A percentile compares a stretch with the other conserved stretches of the same genome.
Conservation (phyloP, 805 yeast genomes). For the Martiniozyma abietophila region DNA sequence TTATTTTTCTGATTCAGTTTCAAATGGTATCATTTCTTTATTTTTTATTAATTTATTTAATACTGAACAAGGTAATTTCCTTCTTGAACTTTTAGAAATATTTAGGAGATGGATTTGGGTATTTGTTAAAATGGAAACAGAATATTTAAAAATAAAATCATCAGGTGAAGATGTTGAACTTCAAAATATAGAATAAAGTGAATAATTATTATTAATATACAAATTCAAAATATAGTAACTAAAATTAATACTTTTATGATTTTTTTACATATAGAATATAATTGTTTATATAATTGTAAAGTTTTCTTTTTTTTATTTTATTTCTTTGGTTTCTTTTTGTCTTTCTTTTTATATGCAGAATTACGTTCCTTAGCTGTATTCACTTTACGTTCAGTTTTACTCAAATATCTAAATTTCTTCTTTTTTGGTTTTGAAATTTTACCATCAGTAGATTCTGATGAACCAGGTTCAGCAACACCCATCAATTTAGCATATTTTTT, state of each 20-base stretch:
- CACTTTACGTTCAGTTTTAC: slow-evolving; percentile 65
- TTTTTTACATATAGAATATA: too few relatives aligned
- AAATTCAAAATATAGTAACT: background rate
- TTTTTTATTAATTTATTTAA: slow-evolving; percentile 23
- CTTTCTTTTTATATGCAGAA: slow-evolving; percentile 19
- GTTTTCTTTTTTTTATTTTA: slow-evolving; percentile 12
- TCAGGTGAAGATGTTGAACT: slow-evolving; percentile 16
- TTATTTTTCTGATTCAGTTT: slow-evolving; percentile 1
- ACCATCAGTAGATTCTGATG: slow-evolving; percentile 31
- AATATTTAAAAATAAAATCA: slow-evolving; percentile 32
- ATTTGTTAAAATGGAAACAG: slow-evolving; percentile 74
- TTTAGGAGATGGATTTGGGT: slow-evolving; percentile 88
- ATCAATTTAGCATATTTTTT: slow-evolving; percentile 69
- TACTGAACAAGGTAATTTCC: slow-evolving; percentile 53
- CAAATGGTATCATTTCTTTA: slow-evolving; percentile 8
- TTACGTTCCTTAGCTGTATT: slow-evolving; percentile 38
- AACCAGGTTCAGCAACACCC: too few relatives aligned
- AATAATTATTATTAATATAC: background rate
- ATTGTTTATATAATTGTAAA: too few relatives aligned
- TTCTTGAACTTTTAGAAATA: slow-evolving; percentile 66
- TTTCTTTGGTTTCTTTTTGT: slow-evolving; percentile 19
- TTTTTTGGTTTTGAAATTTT: slow-evolving; percentile 36
- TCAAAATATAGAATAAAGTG: slow-evolving; percentile 11
- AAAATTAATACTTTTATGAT: background rate
- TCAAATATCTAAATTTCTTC: slow-evolving; percentile 82